Evolutionary conservation across 192 early-diverging fungal species (phyloP).

Genomic region (Blastocladiella britannica): DNA sequence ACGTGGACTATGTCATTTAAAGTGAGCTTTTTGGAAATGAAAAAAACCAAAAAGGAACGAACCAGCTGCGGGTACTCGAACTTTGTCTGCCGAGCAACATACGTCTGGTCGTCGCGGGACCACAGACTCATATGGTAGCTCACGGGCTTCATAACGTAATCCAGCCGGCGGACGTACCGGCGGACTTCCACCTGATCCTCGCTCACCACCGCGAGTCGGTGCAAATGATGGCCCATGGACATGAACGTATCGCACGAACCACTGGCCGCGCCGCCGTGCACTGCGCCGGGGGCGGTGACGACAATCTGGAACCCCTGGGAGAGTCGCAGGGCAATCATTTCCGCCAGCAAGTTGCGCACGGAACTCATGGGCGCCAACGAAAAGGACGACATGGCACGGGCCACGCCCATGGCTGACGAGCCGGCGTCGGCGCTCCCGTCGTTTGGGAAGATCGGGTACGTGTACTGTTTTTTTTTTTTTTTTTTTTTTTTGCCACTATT

Average conservation of each 20-base stretch:
- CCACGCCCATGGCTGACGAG: no score
- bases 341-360: slow-evolving; percentile 34
- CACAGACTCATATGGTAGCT: slow-evolving; percentile 65
- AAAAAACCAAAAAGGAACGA: no score
- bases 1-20: no score
- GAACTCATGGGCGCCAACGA: no score
- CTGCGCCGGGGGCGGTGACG: slow-evolving; percentile 4
- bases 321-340: slow-evolving; percentile 74
- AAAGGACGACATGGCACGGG: no score
- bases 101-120: slow-evolving; percentile 48
- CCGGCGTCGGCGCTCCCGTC: no score
- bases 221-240: slow-evolving; percentile 78
- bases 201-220: slow-evolving; percentile 51
- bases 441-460: slow-evolving; percentile 37
- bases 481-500: no score
- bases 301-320: slow-evolving; percentile 85
- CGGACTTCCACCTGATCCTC: slow-evolving; percentile 58
- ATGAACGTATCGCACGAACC: slow-evolving; percentile 28
- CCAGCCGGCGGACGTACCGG: slow-evolving; percentile 50
- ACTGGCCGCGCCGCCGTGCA: not conserved
- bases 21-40: no score
- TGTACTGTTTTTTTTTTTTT: no score
- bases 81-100: slow-evolving; percentile 24
- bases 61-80: slow-evolving; percentile 58
- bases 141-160: slow-evolving; percentile 32